Evolutionary conservation across 148 eudicot genomes (phyloP).

Genomic region (Pharnaceum exiguum): DNA sequence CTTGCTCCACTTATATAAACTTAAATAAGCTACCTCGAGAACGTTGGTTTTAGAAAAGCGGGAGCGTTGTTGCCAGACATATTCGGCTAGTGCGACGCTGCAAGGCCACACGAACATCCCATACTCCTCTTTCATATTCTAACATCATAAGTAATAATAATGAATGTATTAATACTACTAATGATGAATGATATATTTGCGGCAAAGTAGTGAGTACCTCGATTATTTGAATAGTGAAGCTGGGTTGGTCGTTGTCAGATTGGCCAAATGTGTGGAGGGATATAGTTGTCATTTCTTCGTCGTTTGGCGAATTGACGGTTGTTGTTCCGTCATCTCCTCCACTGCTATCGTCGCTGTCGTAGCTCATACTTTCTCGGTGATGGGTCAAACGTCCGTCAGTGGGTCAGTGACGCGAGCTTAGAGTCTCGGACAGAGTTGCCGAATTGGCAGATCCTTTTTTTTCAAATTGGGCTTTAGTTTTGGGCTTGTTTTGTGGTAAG

Average conservation of each 20-base stretch:
- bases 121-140: constrained; percentile 85
- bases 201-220: constrained; percentile 34
- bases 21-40: constrained; percentile 47
- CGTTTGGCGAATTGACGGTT: constrained; percentile 2
- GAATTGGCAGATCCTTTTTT: too few relatives aligned
- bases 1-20: not conserved
- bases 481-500: too few relatives aligned
- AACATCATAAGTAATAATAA: not conserved
- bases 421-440: too few relatives aligned
- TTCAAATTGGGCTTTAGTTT: too few relatives aligned
- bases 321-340: not conserved
- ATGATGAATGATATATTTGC: not conserved
- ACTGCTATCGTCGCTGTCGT: not conserved
- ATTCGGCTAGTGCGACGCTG: constrained; percentile 78
- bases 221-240: constrained; percentile 53
- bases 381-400: too few relatives aligned
- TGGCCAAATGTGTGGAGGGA: constrained; percentile 50
- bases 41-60: constrained; percentile 59
- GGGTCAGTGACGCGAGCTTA: too few relatives aligned
- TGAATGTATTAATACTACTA: not conserved
- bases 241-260: constrained; percentile 8
- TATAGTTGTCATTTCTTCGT: constrained; percentile 36
- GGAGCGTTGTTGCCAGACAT: constrained; percentile 78
- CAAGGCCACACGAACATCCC: constrained; percentile 96
- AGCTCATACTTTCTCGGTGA: not conserved